Conservation (phyloP, 2,329 filamentous ascomycete genomes). For the Exophiala aquamarina region DNA sequence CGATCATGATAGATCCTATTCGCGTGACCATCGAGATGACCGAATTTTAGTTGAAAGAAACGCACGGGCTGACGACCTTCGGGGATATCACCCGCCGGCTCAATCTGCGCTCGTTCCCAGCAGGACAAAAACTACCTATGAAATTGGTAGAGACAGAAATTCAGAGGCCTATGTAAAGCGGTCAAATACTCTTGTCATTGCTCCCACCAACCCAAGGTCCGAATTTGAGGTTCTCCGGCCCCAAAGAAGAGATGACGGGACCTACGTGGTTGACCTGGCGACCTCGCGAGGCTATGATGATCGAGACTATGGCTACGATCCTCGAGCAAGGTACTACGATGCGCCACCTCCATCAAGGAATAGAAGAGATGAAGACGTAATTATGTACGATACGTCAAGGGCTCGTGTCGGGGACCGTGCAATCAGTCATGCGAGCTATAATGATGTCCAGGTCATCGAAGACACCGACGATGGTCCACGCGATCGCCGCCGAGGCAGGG, state of each 20-base stretch:
- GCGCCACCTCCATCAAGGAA: slow-evolving; percentile 1
- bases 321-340: slow-evolving; percentile 4
- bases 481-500: slow-evolving; percentile 11
- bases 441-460: slow-evolving; percentile 22
- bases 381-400: slow-evolving; percentile 10
- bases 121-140: slow-evolving; percentile 19
- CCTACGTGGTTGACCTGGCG: slow-evolving; percentile 19
- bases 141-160: slow-evolving; percentile 19
- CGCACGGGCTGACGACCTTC: slow-evolving; percentile 6
- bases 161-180: slow-evolving; percentile 22
- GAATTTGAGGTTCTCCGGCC: slow-evolving; percentile 24
- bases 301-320: neutral
- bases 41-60: slow-evolving; percentile 14
- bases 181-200: slow-evolving; percentile 16
- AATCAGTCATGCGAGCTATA: slow-evolving; percentile 9
- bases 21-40: slow-evolving; percentile 18
- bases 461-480: slow-evolving; percentile 19
- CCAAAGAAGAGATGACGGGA: slow-evolving; percentile 17
- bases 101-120: neutral
- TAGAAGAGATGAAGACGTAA: slow-evolving; percentile 9
- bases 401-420: slow-evolving; percentile 10
- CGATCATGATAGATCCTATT: slow-evolving; percentile 8
- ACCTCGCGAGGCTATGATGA: slow-evolving; percentile 9
- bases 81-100: neutral
- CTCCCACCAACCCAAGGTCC: slow-evolving; percentile 7